phyloP scores from a whole-genome alignment of 352 stramenopile genomes.

The Globisporangium parvum region DNA sequence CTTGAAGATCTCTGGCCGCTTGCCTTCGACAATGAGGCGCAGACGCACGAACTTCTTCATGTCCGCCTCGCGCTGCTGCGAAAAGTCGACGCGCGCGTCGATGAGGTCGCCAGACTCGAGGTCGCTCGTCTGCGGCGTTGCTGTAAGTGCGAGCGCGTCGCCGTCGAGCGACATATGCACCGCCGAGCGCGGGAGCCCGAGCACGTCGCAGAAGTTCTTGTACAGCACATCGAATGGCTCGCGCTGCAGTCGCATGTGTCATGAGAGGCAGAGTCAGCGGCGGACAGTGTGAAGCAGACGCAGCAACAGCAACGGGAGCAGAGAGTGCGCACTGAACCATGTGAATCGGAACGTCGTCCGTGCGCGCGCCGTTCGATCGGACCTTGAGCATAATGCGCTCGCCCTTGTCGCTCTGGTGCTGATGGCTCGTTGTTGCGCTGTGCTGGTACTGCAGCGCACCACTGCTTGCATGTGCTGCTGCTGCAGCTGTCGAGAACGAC shows the following conservation, averaged over 20 bases:
- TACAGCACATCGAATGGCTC: conserved; percentile 61
- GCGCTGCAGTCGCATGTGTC: conserved; percentile 25
- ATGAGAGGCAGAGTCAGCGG: not conserved
- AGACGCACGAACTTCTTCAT: conserved; percentile 57
- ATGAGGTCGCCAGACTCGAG: conserved; percentile 42
- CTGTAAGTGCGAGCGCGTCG: conserved; percentile 19
- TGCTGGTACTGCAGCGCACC: not conserved
- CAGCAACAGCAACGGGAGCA: not conserved
- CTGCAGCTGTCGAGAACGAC: not conserved
- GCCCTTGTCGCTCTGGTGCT: conserved; percentile 28
- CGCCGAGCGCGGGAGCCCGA: conserved; percentile 48
- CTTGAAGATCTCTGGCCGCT: conserved; percentile 53
- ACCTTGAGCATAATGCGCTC: conserved; percentile 45
- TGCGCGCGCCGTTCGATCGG: conserved; percentile 47
- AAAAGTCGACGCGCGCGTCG: conserved; percentile 72
- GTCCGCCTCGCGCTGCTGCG: conserved; percentile 30
- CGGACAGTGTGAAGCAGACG: not conserved
- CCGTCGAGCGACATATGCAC: conserved; percentile 64
- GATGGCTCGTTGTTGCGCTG: not conserved
- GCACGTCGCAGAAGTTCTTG: conserved; percentile 52
- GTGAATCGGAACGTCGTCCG: conserved; percentile 52
- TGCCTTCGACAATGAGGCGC: conserved; percentile 43
- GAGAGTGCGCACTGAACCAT: conserved; percentile 22
- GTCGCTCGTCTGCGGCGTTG: conserved; percentile 18
- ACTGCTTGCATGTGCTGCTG: too few species aligned